Percentiles rank a stretch among this genome's conserved stretches.
These are phyloP conservation scores for Kandelia obovata DNA, from an alignment of 345 rosid species.

Conservation along the genomic window DNA sequence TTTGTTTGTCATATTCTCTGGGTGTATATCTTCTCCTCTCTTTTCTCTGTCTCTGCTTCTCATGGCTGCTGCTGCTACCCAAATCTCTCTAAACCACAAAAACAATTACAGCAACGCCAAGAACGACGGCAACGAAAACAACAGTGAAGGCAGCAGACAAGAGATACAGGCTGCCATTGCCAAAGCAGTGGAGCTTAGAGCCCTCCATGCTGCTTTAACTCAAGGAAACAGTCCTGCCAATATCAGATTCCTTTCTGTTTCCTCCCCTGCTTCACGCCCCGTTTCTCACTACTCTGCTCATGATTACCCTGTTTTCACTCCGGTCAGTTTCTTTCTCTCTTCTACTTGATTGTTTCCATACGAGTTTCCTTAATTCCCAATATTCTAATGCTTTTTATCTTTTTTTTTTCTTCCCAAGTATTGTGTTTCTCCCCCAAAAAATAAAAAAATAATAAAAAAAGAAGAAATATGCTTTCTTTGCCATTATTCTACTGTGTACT, in stretches of 20 bases:
- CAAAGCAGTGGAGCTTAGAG: slow-evolving; percentile 77
- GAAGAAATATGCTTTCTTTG: not conserved
- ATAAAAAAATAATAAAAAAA: not conserved
- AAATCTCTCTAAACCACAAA: slow-evolving; percentile 36
- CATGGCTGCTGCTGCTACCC: slow-evolving; percentile 59
- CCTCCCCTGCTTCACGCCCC: slow-evolving; percentile 63
- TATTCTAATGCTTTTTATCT: not conserved
- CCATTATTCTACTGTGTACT: slow-evolving; percentile 7
- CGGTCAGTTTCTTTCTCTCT: slow-evolving; percentile 44
- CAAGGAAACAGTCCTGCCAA: slow-evolving; percentile 63
- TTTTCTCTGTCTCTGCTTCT: slow-evolving; percentile 23
- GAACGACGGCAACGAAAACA: slow-evolving; percentile 27
- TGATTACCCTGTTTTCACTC: slow-evolving; percentile 95
- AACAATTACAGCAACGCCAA: slow-evolving; percentile 20
- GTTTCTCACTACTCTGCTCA: slow-evolving; percentile 65
- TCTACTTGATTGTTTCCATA: not conserved
- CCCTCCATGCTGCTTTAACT: slow-evolving; percentile 74
- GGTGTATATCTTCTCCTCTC: slow-evolving; percentile 30
- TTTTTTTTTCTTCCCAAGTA: not conserved
- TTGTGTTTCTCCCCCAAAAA: not conserved
- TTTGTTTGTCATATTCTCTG: slow-evolving; percentile 16
- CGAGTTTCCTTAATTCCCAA: too few species aligned
- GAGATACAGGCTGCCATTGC: slow-evolving; percentile 85
- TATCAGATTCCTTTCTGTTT: slow-evolving; percentile 43
- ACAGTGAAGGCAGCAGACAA: slow-evolving; percentile 22